Conservation (phyloP, 345 rosid species). For the Bruguiera sexangula region DNA sequence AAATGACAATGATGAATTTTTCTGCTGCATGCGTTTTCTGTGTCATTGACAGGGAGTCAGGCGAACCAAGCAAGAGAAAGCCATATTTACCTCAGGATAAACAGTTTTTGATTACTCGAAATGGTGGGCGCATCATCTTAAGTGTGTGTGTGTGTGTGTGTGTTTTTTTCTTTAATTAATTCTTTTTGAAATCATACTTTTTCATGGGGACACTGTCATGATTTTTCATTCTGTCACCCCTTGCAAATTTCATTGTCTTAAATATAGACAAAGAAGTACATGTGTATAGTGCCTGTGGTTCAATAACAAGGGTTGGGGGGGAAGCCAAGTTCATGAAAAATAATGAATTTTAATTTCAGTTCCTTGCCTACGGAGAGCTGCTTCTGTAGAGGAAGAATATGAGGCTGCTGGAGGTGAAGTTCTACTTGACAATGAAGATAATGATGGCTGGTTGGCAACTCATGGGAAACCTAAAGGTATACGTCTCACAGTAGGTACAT, state of each 20-base stretch:
- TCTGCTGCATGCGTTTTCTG: not conserved
- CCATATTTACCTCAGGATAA: slow-evolving; percentile 77
- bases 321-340: not conserved
- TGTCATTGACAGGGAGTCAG: slow-evolving; percentile 69
- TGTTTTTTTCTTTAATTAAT: not conserved
- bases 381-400: slow-evolving; percentile 85
- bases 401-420: slow-evolving; percentile 97
- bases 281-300: not conserved
- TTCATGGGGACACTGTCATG: not conserved
- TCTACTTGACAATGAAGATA: slow-evolving; percentile 86
- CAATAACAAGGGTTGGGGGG: not conserved
- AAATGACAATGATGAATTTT: not conserved
- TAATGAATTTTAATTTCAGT: slow-evolving; percentile 39
- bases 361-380: slow-evolving; percentile 91
- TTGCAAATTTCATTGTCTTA: not conserved
- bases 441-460: slow-evolving; percentile 98
- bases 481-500: slow-evolving; percentile 3
- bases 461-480: slow-evolving; percentile 96
- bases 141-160: not conserved
- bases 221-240: not conserved
- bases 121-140: slow-evolving; percentile 44
- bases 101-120: slow-evolving; percentile 93
- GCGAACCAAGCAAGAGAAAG: slow-evolving; percentile 89
- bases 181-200: not conserved
- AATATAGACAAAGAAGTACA: not conserved